Evolutionary conservation across 2,329 filamentous ascomycete genomes (phyloP).

Genomic region (Emericellopsis atlantica): DNA sequence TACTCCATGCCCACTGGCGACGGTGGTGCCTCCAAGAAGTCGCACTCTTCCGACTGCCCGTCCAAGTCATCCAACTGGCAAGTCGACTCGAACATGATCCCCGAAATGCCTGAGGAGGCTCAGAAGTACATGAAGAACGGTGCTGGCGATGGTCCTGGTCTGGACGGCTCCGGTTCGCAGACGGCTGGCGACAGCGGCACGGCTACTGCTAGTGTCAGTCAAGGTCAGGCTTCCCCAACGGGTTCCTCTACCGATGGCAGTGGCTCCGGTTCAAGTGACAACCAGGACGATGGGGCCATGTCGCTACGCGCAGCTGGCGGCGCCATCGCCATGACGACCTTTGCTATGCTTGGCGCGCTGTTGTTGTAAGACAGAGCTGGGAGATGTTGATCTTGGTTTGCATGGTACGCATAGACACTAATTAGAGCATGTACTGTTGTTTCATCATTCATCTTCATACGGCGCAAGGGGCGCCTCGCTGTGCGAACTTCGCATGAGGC

Average conservation of each 20-base stretch:
- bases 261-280: conserved; percentile 2
- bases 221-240: conserved; percentile 17
- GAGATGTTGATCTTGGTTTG: background rate
- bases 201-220: conserved; percentile 27
- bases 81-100: conserved; percentile 34
- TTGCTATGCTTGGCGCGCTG: conserved; percentile 24
- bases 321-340: conserved; percentile 19
- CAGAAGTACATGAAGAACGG: conserved; percentile 39
- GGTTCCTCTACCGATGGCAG: conserved; percentile 4
- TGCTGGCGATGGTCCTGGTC: conserved; percentile 39
- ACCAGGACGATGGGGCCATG: conserved; percentile 17
- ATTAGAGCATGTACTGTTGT: background rate
- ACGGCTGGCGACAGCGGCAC: conserved; percentile 31
- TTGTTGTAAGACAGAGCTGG: conserved; percentile 17
- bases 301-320: conserved; percentile 15
- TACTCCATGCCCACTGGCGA: conserved; percentile 37
- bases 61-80: conserved; percentile 35
- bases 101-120: conserved; percentile 37
- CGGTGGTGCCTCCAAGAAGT: conserved; percentile 35
- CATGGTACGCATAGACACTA: background rate
- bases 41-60: conserved; percentile 34
- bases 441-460: background rate
- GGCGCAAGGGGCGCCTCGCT: too few species aligned
- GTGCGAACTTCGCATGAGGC: too few species aligned
- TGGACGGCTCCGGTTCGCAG: conserved; percentile 41